Conservation (phyloP, 2,329 filamentous ascomycete genomes). For the Phaeoacremonium minimum region DNA sequence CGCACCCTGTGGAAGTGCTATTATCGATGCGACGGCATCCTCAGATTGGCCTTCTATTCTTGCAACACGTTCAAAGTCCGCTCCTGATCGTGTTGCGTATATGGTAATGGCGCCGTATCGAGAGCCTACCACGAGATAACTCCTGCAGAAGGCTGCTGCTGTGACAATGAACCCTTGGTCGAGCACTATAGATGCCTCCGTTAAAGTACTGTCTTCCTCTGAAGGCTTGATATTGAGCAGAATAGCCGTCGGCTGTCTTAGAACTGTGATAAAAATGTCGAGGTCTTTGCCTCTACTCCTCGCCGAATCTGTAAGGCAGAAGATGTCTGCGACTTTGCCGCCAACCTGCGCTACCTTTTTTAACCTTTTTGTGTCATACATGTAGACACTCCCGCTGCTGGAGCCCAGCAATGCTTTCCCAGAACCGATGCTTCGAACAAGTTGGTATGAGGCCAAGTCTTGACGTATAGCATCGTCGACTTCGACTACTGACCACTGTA, state of each 20-base stretch:
- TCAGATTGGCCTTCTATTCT: slow-evolving; percentile 35
- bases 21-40: slow-evolving; percentile 68
- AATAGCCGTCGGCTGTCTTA: no score
- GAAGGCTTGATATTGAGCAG: no score
- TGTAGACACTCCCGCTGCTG: slow-evolving; percentile 41
- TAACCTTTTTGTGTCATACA: slow-evolving; percentile 29
- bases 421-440: slow-evolving; percentile 32
- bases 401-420: slow-evolving; percentile 44
- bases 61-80: slow-evolving; percentile 21
- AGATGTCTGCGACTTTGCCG: slow-evolving; percentile 48
- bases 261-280: no score
- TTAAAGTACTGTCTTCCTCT: no score
- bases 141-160: slow-evolving; percentile 34
- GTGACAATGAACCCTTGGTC: slow-evolving; percentile 47
- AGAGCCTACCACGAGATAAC: slow-evolving; percentile 48
- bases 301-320: slow-evolving; percentile 33
- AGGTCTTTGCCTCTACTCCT: no score
- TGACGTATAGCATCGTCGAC: slow-evolving; percentile 24
- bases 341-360: slow-evolving; percentile 30
- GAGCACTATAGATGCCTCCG: slow-evolving; percentile 30
- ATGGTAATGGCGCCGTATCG: slow-evolving; percentile 44
- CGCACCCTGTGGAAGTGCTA: slow-evolving; percentile 32
- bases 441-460: slow-evolving; percentile 42
- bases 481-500: slow-evolving; percentile 37
- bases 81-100: slow-evolving; percentile 17